A percentile compares a stretch with the other conserved stretches of the same genome.
Evolutionary conservation across 805 yeast genomes (phyloP).

Genomic region (Priceomyces haplophilus): DNA sequence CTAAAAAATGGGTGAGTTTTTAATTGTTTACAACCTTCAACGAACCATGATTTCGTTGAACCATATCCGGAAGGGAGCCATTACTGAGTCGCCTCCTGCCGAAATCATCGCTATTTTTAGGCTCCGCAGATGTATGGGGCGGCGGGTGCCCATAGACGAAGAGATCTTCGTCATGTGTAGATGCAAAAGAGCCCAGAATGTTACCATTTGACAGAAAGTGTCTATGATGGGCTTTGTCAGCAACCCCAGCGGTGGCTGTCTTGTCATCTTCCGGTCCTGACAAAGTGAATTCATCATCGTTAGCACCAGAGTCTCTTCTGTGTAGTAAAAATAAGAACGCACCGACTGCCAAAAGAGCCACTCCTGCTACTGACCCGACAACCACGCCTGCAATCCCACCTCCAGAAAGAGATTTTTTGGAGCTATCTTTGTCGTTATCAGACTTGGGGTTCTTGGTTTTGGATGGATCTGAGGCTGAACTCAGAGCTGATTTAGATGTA

Average conservation of each 20-base stretch:
- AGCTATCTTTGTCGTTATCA: conserved; percentile 13
- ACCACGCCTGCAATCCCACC: conserved; percentile 44
- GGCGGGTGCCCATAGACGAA: conserved; percentile 15
- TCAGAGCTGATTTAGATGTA: conserved; percentile 9
- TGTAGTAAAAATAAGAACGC: conserved; percentile 42
- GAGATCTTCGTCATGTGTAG: conserved; percentile 18
- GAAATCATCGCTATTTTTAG: conserved; percentile 22
- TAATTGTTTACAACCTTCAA: conserved; percentile 48
- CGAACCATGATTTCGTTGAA: conserved; percentile 42
- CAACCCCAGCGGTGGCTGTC: conserved; percentile 9
- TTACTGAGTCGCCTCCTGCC: conserved; percentile 52
- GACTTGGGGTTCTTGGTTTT: conserved; percentile 8
- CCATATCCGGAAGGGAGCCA: conserved; percentile 53
- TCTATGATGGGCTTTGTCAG: conserved; percentile 20
- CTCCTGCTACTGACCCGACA: conserved; percentile 41
- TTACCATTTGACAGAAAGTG: conserved; percentile 11
- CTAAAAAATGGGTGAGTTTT: background rate
- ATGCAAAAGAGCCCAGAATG: conserved; percentile 17
- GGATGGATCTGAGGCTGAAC: conserved; percentile 7
- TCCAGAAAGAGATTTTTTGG: conserved; percentile 23
- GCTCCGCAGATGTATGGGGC: conserved; percentile 11
- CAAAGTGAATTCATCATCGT: conserved; percentile 33
- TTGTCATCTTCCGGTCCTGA: conserved; percentile 25
- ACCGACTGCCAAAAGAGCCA: conserved; percentile 32
- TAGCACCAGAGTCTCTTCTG: conserved; percentile 41